Evolutionary conservation across 345 rosid genomes (phyloP).

Genomic region (Lenwebbia sp.): DNA sequence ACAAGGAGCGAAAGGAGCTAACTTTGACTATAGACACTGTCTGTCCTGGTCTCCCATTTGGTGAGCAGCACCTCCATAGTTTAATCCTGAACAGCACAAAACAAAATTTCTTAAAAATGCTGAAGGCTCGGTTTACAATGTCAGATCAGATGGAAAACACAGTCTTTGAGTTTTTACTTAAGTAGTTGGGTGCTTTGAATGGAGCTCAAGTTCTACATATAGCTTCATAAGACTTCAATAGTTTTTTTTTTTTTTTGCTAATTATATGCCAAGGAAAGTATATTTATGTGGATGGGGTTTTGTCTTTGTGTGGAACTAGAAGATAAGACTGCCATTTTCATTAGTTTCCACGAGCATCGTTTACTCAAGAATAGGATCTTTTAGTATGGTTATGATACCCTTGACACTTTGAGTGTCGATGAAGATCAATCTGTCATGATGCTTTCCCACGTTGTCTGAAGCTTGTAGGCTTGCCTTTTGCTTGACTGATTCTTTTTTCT

Average conservation of each 20-base stretch:
- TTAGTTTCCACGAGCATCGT: not conserved
- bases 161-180: not conserved
- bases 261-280: not conserved
- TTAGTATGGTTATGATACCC: not conserved
- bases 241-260: not conserved
- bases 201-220: not conserved
- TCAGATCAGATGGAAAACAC: slow-evolving; percentile 8
- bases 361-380: not conserved
- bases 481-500: not conserved
- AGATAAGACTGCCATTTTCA: not conserved
- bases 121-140: slow-evolving; percentile 16
- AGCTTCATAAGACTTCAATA: not conserved
- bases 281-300: not conserved
- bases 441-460: not conserved
- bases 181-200: slow-evolving; percentile 12
- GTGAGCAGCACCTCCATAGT: slow-evolving; percentile 27
- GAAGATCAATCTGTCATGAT: not conserved
- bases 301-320: not conserved
- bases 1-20: not conserved
- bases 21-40: slow-evolving; percentile 8
- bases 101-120: slow-evolving; percentile 4
- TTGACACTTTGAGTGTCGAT: not conserved
- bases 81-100: not conserved
- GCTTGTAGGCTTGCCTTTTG: not conserved
- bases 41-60: slow-evolving; percentile 30